Conservation (phyloP, 441 rosid species). For the Corymbia citriodora region DNA sequence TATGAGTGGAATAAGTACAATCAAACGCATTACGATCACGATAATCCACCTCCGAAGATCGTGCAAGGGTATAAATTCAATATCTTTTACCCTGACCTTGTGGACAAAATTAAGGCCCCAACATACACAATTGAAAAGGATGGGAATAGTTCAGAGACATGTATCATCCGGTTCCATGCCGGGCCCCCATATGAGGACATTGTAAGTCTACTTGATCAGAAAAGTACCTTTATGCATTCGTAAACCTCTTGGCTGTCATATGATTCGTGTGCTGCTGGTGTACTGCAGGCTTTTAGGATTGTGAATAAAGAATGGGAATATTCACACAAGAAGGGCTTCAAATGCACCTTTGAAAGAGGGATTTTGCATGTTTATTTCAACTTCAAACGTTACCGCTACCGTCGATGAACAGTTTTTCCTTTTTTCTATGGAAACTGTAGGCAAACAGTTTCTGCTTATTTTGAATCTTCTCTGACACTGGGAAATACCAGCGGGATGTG, state of each 20-base stretch:
- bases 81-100: conserved; percentile 92
- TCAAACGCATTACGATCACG: conserved; percentile 95
- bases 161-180: conserved; percentile 88
- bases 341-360: conserved; percentile 91
- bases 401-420: conserved; percentile 37
- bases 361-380: conserved; percentile 85
- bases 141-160: conserved; percentile 71
- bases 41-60: conserved; percentile 91
- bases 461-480: neutral
- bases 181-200: conserved; percentile 94
- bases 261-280: neutral
- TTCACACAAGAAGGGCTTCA: conserved; percentile 93
- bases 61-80: conserved; percentile 94
- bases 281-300: conserved; percentile 63
- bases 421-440: neutral
- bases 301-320: conserved; percentile 98
- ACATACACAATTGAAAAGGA: conserved; percentile 74
- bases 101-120: conserved; percentile 88
- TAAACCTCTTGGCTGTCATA: neutral
- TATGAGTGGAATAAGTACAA: conserved; percentile 97
- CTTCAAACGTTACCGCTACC: conserved; percentile 86
- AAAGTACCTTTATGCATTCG: neutral
- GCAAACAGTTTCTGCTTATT: neutral
- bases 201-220: conserved; percentile 34
- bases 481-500: neutral